Evolutionary conservation across 2,329 filamentous ascomycete genomes (phyloP).

Genomic region (Neopestalotiopsis sp.): DNA sequence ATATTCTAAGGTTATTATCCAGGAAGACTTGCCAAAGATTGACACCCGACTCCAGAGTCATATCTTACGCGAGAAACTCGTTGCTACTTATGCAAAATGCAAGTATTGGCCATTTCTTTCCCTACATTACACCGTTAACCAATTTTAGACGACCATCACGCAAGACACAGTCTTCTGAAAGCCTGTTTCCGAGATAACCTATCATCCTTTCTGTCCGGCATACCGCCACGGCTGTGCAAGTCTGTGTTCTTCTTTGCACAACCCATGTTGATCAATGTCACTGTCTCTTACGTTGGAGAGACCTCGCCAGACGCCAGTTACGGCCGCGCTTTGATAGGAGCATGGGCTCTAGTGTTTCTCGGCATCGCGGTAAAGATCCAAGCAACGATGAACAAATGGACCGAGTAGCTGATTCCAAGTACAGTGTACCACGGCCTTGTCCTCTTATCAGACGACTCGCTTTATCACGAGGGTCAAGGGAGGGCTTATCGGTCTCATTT

Average conservation of each 20-base stretch:
- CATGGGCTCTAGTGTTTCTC: slow-evolving; percentile 36
- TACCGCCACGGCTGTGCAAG: slow-evolving; percentile 32
- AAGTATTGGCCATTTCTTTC: too few species aligned
- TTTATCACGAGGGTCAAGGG: slow-evolving; percentile 29
- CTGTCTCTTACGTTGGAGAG: slow-evolving; percentile 26
- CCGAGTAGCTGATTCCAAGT: slow-evolving; percentile 21
- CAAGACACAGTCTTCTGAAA: slow-evolving; percentile 22
- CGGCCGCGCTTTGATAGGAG: slow-evolving; percentile 35
- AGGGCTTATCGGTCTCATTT: slow-evolving; percentile 31
- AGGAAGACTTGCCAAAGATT: slow-evolving; percentile 27
- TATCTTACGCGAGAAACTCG: slow-evolving; percentile 22
- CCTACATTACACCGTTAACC: too few species aligned
- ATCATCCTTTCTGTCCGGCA: slow-evolving; percentile 22
- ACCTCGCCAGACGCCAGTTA: slow-evolving; percentile 20
- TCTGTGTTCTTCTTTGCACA: slow-evolving; percentile 36
- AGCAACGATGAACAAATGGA: slow-evolving; percentile 2
- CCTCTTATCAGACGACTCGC: slow-evolving; percentile 26
- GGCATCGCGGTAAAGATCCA: slow-evolving; percentile 31
- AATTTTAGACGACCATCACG: slow-evolving; percentile 21
- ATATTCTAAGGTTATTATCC: slow-evolving; percentile 26
- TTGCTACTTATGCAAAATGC: slow-evolving; percentile 23
- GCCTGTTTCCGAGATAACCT: slow-evolving; percentile 25
- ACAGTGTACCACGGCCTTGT: neutral
- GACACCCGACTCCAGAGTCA: slow-evolving; percentile 25
- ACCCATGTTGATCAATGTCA: slow-evolving; percentile 35